phyloP scores from a whole-genome alignment of 257 asterid genomes.

The Paraleonurus japonicus region DNA sequence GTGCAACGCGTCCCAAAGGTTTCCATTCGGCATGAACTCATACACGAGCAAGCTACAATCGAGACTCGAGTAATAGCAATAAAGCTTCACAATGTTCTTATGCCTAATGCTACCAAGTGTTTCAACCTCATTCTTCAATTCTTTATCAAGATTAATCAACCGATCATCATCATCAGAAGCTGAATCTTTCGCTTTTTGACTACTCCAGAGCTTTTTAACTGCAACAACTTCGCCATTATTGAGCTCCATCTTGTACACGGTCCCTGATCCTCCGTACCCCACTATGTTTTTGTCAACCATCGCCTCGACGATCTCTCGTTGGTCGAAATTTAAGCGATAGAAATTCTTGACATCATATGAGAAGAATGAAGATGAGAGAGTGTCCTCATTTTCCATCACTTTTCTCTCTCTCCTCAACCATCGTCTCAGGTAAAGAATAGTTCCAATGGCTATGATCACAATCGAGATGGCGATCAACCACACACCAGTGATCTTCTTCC shows the following conservation, averaged over 20 bases:
- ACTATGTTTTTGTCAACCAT: slow-evolving; percentile 84
- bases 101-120: slow-evolving; percentile 90
- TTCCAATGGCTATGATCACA: slow-evolving; percentile 56
- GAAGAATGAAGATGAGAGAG: slow-evolving; percentile 53
- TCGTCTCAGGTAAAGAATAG: slow-evolving; percentile 48
- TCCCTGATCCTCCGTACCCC: slow-evolving; percentile 94
- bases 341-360: slow-evolving; percentile 77
- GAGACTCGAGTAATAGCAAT: slow-evolving; percentile 68
- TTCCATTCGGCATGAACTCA: slow-evolving; percentile 90
- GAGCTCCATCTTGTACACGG: slow-evolving; percentile 75
- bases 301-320: slow-evolving; percentile 66
- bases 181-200: slow-evolving; percentile 46
- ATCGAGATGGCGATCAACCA: slow-evolving; percentile 62
- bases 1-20: slow-evolving; percentile 84
- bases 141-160: slow-evolving; percentile 53
- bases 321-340: slow-evolving; percentile 77
- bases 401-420: slow-evolving; percentile 48
- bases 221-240: slow-evolving; percentile 74
- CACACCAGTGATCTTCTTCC: slow-evolving; percentile 43
- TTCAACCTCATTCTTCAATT: slow-evolving; percentile 80
- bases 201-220: slow-evolving; percentile 82
- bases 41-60: slow-evolving; percentile 75
- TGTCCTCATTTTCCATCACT: slow-evolving; percentile 46
- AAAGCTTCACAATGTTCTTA: slow-evolving; percentile 91
- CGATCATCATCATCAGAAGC: slow-evolving; percentile 36